These are phyloP conservation scores for Plasmodium blacklocki DNA, from an alignment of 169 alveolate genomes.

Conservation along the genomic window DNA sequence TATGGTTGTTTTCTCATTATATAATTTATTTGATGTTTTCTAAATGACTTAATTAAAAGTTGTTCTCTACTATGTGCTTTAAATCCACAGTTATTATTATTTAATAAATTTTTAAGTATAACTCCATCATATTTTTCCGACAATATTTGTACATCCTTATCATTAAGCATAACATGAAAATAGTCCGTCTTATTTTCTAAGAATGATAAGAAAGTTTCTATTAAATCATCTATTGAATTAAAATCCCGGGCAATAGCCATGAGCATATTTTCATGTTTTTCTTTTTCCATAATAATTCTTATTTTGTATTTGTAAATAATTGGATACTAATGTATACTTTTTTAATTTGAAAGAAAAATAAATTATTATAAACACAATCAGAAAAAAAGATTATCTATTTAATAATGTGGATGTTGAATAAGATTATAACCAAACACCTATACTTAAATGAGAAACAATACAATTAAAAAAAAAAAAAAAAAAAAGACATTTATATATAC, in stretches of 20 bases:
- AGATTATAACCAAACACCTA: too few species aligned
- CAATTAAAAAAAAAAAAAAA: too few species aligned
- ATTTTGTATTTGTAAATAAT: background rate
- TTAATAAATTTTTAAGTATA: conserved; percentile 46
- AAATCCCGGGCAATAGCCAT: conserved; percentile 70
- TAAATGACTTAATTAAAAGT: conserved; percentile 32
- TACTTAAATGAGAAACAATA: too few species aligned
- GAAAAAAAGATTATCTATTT: too few species aligned
- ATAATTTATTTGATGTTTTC: conserved; percentile 74
- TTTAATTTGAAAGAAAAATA: too few species aligned
- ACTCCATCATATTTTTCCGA: conserved; percentile 58
- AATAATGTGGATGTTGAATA: too few species aligned
- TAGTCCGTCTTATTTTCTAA: conserved; percentile 68
- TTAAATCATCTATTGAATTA: conserved; percentile 58
- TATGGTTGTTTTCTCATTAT: conserved; percentile 64
- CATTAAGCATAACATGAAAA: conserved; percentile 62
- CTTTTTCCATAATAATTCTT: conserved; percentile 38
- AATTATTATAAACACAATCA: too few species aligned
- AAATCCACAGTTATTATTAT: conserved; percentile 68
- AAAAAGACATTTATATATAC: too few species aligned
- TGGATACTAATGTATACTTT: too few species aligned
- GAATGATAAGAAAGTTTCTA: conserved; percentile 55
- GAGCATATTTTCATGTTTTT: conserved; percentile 68
- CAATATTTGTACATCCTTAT: conserved; percentile 38
- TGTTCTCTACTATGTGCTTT: conserved; percentile 54